phyloP scores from a whole-genome alignment of 768 basidiomycete species.

The Nidula microcarpa region DNA sequence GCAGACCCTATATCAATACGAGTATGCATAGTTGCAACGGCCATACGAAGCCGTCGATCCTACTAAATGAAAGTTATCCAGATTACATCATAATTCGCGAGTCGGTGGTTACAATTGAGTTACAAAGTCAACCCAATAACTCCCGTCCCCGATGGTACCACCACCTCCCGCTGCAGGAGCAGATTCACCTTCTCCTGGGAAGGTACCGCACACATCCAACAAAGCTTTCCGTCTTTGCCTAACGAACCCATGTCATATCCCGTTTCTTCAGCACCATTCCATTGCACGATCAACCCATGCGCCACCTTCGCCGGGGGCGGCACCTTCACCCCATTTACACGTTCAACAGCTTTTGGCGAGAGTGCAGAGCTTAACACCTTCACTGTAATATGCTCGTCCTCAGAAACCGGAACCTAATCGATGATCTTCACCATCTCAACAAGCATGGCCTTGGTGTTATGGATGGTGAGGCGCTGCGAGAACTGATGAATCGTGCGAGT shows the following conservation, averaged over 20 bases:
- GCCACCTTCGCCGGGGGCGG: slow-evolving; percentile 16
- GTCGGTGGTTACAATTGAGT: too few species aligned
- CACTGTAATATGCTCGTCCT: slow-evolving; percentile 33
- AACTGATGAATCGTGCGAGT: slow-evolving; percentile 21
- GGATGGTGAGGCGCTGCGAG: slow-evolving; percentile 32
- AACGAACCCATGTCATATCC: slow-evolving; percentile 18
- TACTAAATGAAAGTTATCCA: too few species aligned
- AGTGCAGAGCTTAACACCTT: slow-evolving; percentile 31
- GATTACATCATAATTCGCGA: too few species aligned
- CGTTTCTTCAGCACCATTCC: slow-evolving; percentile 30
- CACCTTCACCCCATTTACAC: background rate
- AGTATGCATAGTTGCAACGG: too few species aligned
- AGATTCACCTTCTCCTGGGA: slow-evolving; percentile 25
- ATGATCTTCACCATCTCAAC: slow-evolving; percentile 27
- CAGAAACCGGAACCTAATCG: slow-evolving; percentile 35
- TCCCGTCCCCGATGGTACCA: slow-evolving; percentile 16
- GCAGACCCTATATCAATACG: too few species aligned
- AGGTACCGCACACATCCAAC: slow-evolving; percentile 25
- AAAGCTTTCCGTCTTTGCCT: slow-evolving; percentile 29
- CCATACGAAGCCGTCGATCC: too few species aligned
- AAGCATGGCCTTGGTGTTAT: slow-evolving; percentile 29
- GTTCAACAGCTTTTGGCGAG: slow-evolving; percentile 9
- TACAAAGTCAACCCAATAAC: slow-evolving; percentile 13
- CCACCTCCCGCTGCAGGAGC: slow-evolving; percentile 36
- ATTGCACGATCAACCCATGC: slow-evolving; percentile 25